Evolutionary conservation across 148 eudicot genomes (phyloP).

Genomic region (Amaranthus cruentus): DNA sequence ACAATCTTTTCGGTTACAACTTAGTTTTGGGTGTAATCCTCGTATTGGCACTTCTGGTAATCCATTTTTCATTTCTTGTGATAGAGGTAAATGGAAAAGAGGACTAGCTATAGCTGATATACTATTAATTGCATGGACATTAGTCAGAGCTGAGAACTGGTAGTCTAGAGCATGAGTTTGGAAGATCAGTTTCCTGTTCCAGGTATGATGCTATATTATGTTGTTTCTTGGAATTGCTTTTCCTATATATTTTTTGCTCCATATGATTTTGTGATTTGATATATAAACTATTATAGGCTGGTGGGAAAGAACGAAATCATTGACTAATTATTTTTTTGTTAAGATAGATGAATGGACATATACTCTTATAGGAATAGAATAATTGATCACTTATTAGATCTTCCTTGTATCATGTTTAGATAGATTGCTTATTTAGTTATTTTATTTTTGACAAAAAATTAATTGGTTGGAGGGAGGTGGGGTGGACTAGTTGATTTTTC

Average conservation of each 20-base stretch:
- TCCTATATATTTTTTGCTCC: slow-evolving; percentile 7
- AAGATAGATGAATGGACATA: neutral
- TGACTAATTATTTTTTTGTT: neutral
- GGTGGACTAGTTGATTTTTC: neutral
- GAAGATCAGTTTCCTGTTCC: slow-evolving; percentile 33
- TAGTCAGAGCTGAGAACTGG: slow-evolving; percentile 14
- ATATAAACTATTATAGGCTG: slow-evolving; percentile 5
- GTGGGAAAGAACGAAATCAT: neutral
- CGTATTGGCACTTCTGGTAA: slow-evolving; percentile 10
- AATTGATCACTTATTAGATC: neutral
- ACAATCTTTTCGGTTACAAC: neutral
- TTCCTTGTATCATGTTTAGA: neutral
- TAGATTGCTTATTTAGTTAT: too few species aligned
- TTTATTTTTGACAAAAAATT: too few species aligned
- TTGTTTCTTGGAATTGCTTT: neutral
- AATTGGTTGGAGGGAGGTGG: neutral
- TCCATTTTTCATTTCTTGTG: neutral
- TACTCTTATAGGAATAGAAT: neutral
- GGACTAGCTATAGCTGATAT: slow-evolving; percentile 2
- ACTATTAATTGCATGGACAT: slow-evolving; percentile 12
- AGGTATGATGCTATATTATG: slow-evolving; percentile 24
- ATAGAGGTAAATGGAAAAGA: slow-evolving; percentile 14
- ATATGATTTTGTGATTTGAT: neutral
- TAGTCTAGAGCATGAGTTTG: slow-evolving; percentile 34
- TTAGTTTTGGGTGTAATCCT: neutral